phyloP scores from a whole-genome alignment of 2,329 filamentous ascomycete genomes.

The Cordyceps javanica region DNA sequence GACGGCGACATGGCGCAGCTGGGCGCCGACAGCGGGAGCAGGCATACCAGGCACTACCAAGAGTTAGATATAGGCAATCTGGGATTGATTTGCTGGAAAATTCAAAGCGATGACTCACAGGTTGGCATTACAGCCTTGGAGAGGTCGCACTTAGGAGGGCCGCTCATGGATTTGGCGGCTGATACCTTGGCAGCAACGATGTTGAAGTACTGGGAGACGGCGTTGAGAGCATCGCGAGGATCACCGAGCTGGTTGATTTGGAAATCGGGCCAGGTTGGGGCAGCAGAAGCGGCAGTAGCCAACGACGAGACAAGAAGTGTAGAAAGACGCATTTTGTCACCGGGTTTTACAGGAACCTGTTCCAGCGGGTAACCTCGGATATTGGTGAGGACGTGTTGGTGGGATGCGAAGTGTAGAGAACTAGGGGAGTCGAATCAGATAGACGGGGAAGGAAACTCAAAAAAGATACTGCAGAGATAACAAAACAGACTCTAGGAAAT shows the following conservation, averaged over 20 bases:
- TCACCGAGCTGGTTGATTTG: conserved; percentile 32
- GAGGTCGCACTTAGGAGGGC: conserved; percentile 47
- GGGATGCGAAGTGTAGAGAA: conserved; percentile 13
- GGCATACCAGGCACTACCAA: conserved; percentile 46
- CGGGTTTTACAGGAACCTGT: conserved; percentile 16
- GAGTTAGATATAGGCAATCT: not conserved
- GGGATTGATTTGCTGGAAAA: too few species aligned
- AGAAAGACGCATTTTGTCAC: conserved; percentile 46
- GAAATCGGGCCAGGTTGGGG: conserved; percentile 34
- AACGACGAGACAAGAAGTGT: conserved; percentile 40
- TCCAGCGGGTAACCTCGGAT: not conserved
- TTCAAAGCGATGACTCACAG: not conserved
- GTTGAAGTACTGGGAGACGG: conserved; percentile 57
- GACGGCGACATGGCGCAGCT: conserved; percentile 71
- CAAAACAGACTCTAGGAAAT: conserved; percentile 18
- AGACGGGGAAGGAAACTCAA: not conserved
- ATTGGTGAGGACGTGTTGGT: not conserved
- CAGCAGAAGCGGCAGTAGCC: conserved; percentile 39
- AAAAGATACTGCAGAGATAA: conserved; percentile 15
- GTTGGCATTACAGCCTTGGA: conserved; percentile 44
- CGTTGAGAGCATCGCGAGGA: conserved; percentile 34
- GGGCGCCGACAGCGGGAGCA: conserved; percentile 51
- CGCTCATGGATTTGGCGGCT: conserved; percentile 34
- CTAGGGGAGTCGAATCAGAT: conserved; percentile 15
- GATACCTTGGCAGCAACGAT: conserved; percentile 50